These are phyloP conservation scores for Nicotiana undulata DNA, from an alignment of 257 asterid genomes.

Conservation along the genomic window DNA sequence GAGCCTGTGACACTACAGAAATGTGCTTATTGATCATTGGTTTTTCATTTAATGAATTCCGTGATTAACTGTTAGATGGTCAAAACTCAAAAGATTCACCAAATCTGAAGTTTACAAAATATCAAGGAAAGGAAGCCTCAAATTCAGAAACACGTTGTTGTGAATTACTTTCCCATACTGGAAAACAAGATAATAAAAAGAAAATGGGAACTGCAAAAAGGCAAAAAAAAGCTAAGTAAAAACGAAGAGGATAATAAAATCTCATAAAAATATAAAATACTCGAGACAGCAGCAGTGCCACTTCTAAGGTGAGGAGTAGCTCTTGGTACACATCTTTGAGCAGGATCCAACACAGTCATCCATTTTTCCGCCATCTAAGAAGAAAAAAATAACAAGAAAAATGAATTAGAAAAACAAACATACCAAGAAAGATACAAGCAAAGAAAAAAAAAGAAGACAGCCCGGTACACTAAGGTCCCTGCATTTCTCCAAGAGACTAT, in stretches of 20 bases:
- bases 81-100: no score
- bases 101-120: background rate
- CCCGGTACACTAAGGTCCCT: no score
- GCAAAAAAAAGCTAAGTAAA: background rate
- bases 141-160: background rate
- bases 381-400: background rate
- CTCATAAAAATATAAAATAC: background rate
- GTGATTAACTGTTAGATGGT: no score
- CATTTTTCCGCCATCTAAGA: constrained; percentile 66
- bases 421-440: background rate
- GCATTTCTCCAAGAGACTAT: no score
- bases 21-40: no score
- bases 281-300: background rate
- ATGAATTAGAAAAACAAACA: background rate
- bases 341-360: constrained; percentile 87
- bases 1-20: background rate
- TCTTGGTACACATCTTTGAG: constrained; percentile 57
- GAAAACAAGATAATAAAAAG: background rate
- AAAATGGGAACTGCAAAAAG: background rate
- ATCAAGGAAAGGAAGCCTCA: background rate
- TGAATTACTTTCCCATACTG: background rate
- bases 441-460: background rate
- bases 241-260: background rate
- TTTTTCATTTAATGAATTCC: no score
- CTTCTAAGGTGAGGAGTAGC: constrained; percentile 33